Evolutionary conservation across 2,329 filamentous ascomycete genomes (phyloP), one percentile per base, ranked within the genome.

Genomic region (Ascochyta fabae): DNA sequence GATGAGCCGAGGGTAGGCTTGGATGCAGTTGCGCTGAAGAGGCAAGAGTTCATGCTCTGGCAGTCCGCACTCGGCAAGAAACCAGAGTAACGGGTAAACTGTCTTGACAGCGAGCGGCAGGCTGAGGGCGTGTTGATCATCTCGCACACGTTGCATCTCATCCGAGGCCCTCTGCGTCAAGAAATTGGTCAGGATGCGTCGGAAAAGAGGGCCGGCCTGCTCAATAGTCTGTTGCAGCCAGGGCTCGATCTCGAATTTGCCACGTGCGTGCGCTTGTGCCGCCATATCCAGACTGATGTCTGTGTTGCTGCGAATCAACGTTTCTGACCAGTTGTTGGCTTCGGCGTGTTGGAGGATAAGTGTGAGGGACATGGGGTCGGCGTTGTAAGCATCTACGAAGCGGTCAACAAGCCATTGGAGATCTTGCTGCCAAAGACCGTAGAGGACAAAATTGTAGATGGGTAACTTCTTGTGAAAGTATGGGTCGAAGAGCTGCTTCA

Each of bases 361-460:
- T 3, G 84, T 83, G 34, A 93, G 81, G 46, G 88, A 84, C 53
- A 87, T 84, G 2, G 86, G 88, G 65, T 90, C 86, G 54, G 83
- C 79, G 36, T 88, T 88, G 73, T 95, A 92, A 8, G 86, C 84
- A 56, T 92, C 88, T 38, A 94, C 86, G 31, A 99, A 85, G 55
- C 90, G 87, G 61, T 88, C 85, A 9, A 88, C 88, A 15, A 98
- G 90, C 89, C 92, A 98, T 19, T 88, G 84, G 63, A 88, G 90
- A 71, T 98, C 92, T 71, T 95, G 92, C 64, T 89, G 88, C 93
- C 94, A 98, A 6, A 96, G 79, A 55, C 92, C 93, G 70, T 96
- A 89, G 53, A 99, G 84, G 13, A 96, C 94, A 60, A 97, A 96
- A 62, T 93, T 88, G 72, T 91, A 90, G 51, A 93, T 86, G 4